Evolutionary conservation across 768 basidiomycete species (phyloP).

Genomic region (Tricholoma furcatifolium): DNA sequence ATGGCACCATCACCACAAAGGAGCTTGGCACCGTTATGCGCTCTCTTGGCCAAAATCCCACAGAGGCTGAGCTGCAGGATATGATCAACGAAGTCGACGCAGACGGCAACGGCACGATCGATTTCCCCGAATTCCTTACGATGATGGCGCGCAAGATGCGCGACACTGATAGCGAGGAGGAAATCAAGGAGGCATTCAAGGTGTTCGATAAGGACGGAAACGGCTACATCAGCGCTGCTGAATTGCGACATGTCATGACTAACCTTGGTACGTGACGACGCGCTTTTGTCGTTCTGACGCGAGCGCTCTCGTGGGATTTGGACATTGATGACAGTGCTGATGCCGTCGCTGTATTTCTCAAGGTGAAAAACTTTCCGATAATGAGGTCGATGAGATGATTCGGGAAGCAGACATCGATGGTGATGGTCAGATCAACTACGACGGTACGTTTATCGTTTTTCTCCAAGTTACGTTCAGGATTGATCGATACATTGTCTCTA

Average conservation of each 20-base stretch:
- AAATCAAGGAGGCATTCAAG: constrained; percentile 95
- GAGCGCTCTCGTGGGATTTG: not conserved
- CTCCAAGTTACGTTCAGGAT: not conserved
- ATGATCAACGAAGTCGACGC: constrained; percentile 92
- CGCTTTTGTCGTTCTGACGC: not conserved
- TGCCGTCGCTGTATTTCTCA: not conserved
- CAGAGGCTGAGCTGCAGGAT: constrained; percentile 87
- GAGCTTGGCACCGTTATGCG: constrained; percentile 95
- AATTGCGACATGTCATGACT: constrained; percentile 90
- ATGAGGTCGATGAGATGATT: constrained; percentile 95
- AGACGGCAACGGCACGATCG: constrained; percentile 86
- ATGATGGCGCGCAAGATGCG: constrained; percentile 90
- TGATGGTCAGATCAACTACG: constrained; percentile 91
- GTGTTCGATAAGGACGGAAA: constrained; percentile 97
- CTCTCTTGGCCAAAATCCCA: constrained; percentile 89
- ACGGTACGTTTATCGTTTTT: constrained; percentile 43
- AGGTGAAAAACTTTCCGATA: constrained; percentile 86
- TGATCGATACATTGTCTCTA: constrained; percentile 4
- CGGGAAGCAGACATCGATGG: constrained; percentile 94
- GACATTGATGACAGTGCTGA: not conserved
- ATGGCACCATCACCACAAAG: constrained; percentile 88
- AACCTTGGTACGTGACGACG: constrained; percentile 63
- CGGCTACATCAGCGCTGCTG: constrained; percentile 83
- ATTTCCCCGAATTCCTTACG: constrained; percentile 79
- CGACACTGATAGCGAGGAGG: constrained; percentile 90